Evolutionary conservation across 2,329 filamentous ascomycete species (phyloP).

Genomic region (Sporothrix mexicana): DNA sequence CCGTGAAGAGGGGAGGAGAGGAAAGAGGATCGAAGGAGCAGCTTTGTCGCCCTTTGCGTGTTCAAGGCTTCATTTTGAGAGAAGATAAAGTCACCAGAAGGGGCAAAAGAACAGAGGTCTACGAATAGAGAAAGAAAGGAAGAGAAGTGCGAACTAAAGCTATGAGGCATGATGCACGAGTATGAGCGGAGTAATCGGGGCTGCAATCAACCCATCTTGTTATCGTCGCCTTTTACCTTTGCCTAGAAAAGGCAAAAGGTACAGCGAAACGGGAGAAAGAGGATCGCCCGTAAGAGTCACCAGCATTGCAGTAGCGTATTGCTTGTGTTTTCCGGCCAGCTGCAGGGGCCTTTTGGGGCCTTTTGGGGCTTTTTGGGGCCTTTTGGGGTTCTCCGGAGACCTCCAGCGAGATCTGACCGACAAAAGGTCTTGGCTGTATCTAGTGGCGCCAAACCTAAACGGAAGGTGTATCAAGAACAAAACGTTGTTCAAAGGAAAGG

Average conservation of each 20-base stretch:
- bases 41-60: not conserved
- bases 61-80: constrained; percentile 5
- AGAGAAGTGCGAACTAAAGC: not conserved
- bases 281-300: not conserved
- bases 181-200: not conserved
- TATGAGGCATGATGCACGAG: too few relatives aligned
- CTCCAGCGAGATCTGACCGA: too few relatives aligned
- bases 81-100: not conserved
- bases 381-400: not conserved
- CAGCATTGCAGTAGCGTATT: not conserved
- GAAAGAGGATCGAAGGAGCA: not conserved
- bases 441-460: constrained; percentile 18
- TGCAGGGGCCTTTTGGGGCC: constrained; percentile 15
- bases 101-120: not conserved
- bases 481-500: too few relatives aligned
- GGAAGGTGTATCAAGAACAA: not conserved
- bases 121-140: constrained; percentile 11
- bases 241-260: constrained; percentile 25
- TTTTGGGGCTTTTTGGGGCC: not conserved
- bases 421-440: not conserved
- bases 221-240: constrained; percentile 14
- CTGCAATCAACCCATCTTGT: not conserved
- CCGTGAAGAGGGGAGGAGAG: not conserved
- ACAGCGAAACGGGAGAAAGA: constrained; percentile 6
- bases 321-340: not conserved